Conservation (phyloP, 176 grass and related monocot species). For the Thinopyrum elongatum region DNA sequence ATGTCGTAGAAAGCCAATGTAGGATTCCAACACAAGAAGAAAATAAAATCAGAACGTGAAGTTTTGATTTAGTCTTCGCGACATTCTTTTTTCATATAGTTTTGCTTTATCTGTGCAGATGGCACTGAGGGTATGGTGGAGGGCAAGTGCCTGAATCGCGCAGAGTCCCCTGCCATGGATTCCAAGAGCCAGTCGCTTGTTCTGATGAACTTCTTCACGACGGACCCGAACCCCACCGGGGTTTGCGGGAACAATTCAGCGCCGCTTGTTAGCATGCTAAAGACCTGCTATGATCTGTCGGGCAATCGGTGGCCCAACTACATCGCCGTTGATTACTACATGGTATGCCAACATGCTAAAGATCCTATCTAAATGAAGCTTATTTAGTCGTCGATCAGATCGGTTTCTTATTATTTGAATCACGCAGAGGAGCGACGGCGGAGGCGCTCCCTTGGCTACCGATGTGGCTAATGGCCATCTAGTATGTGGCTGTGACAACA, state of each 20-base stretch:
- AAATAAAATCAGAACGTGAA: neutral
- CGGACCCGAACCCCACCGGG: constrained; percentile 28
- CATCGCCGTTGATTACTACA: constrained; percentile 95
- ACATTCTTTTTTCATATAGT: neutral
- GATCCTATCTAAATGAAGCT: neutral
- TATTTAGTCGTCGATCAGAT: neutral
- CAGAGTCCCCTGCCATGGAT: constrained; percentile 73
- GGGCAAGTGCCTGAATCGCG: constrained; percentile 60
- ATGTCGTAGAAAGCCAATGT: constrained; percentile 92
- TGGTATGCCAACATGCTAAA: constrained; percentile 36
- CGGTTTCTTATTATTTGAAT: neutral
- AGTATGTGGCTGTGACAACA: constrained; percentile 69
- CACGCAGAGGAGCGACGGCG: constrained; percentile 51
- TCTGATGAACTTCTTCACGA: constrained; percentile 87
- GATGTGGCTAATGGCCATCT: constrained; percentile 73
- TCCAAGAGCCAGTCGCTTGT: constrained; percentile 81
- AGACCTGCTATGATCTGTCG: constrained; percentile 70
- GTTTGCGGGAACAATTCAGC: constrained; percentile 69
- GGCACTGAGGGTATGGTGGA: constrained; percentile 64
- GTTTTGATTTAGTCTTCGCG: neutral
- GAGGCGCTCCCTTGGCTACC: constrained; percentile 59
- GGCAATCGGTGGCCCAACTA: constrained; percentile 91
- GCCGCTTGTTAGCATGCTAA: constrained; percentile 75
- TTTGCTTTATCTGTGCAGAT: constrained; percentile 44
- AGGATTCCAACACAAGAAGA: neutral